Conservation (phyloP, 305 asterid genomes). For the Vinca major region DNA sequence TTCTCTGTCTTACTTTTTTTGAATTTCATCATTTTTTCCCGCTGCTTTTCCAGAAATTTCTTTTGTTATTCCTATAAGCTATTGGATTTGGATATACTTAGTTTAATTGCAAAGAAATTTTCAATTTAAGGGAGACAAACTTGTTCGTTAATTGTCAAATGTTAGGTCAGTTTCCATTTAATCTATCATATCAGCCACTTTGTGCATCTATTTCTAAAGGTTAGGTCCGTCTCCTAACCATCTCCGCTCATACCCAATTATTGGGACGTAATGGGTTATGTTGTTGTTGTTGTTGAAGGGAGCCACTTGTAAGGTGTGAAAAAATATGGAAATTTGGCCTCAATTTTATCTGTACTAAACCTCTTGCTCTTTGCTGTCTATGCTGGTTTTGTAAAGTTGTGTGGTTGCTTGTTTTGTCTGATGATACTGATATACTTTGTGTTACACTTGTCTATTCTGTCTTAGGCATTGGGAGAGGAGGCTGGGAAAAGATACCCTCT, state of each 20-base stretch:
- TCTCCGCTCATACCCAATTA: too few species aligned
- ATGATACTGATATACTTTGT: not conserved
- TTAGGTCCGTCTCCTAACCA: too few species aligned
- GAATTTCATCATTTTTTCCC: not conserved
- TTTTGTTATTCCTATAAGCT: not conserved
- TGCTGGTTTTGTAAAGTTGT: not conserved
- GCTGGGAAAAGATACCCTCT: constrained; percentile 44
- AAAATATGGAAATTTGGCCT: not conserved
- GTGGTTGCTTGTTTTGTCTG: not conserved
- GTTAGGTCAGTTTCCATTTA: too few species aligned
- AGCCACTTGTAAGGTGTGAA: not conserved
- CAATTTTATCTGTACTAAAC: not conserved
- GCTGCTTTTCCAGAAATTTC: not conserved
- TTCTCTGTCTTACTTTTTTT: not conserved
- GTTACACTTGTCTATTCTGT: not conserved
- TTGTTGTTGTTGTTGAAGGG: too few species aligned
- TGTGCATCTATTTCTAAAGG: too few species aligned
- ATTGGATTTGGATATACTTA: not conserved
- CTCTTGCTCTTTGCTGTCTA: not conserved
- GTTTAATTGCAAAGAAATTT: too few species aligned
- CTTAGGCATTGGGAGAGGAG: constrained; percentile 44
- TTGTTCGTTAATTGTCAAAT: too few species aligned
- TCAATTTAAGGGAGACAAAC: too few species aligned
- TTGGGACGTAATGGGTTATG: too few species aligned
- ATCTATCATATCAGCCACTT: too few species aligned